A percentile compares a stretch with the other conserved stretches of the same genome.
phyloP scores from a whole-genome alignment of 139 green algal species.

The Picochlorum sp. region DNA sequence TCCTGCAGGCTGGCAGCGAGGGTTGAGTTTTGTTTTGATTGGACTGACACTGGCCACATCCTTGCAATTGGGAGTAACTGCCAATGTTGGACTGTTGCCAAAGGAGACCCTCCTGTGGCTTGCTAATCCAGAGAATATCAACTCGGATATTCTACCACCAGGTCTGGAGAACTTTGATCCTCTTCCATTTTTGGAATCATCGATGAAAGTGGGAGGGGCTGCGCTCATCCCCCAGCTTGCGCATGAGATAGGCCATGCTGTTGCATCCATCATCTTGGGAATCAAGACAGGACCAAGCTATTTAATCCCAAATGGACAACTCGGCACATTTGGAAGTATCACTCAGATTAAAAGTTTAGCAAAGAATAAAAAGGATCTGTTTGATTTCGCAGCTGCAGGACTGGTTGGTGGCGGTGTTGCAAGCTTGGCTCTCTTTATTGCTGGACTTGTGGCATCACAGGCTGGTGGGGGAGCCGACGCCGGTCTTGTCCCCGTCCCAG shows the following conservation, averaged over 20 bases:
- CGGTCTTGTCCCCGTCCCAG: conserved; percentile 72
- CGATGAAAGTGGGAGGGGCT: conserved; percentile 39
- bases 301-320: conserved; percentile 83
- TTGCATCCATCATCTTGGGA: conserved; percentile 28
- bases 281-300: conserved; percentile 76
- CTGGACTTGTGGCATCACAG: conserved; percentile 31
- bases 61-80: conserved; percentile 63
- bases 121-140: conserved; percentile 53
- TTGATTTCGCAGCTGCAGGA: conserved; percentile 71
- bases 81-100: conserved; percentile 69
- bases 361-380: conserved; percentile 51
- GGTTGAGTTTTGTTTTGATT: conserved; percentile 51
- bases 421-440: conserved; percentile 46
- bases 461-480: conserved; percentile 17
- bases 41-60: conserved; percentile 57
- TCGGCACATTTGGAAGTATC: conserved; percentile 83
- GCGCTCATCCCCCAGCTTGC: conserved; percentile 33
- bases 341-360: conserved; percentile 72
- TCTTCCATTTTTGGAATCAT: conserved; percentile 56
- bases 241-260: conserved; percentile 76
- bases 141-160: conserved; percentile 44
- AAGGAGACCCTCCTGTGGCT: conserved; percentile 78
- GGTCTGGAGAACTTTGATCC: conserved; percentile 67
- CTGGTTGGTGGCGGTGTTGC: conserved; percentile 44
- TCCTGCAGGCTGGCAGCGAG: conserved; percentile 52